Conservation (phyloP, 208 protist genomes). For the Crithidia mellificae region DNA sequence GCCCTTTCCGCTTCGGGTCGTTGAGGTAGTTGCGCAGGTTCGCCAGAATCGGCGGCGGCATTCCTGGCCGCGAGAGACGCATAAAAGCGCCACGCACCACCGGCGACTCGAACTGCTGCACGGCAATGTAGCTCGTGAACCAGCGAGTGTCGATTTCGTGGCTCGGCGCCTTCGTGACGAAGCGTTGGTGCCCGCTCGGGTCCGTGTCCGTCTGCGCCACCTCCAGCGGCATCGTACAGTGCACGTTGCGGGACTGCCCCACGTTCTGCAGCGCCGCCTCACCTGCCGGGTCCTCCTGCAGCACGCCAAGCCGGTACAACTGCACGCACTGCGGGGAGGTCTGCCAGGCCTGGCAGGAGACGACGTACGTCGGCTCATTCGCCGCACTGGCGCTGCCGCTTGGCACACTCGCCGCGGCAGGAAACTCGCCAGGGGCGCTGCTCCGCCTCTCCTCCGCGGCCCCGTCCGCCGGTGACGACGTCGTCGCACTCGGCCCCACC, state of each 20-base stretch:
- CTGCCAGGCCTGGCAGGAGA: conserved; percentile 88
- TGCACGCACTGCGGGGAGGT: conserved; percentile 84
- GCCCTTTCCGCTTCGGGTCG: conserved; percentile 66
- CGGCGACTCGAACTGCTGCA: conserved; percentile 79
- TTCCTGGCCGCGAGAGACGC: conserved; percentile 78
- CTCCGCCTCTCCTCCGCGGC: neutral
- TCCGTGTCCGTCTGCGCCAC: conserved; percentile 78
- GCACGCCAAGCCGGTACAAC: conserved; percentile 72
- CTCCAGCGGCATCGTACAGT: conserved; percentile 66
- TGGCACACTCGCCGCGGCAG: neutral
- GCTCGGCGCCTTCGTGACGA: conserved; percentile 70
- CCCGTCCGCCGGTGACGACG: conserved; percentile 3
- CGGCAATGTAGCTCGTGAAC: conserved; percentile 89
- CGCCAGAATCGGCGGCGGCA: conserved; percentile 63
- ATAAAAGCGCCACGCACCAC: conserved; percentile 86
- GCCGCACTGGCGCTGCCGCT: neutral
- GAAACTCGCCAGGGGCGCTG: conserved; percentile 16
- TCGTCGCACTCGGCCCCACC: conserved; percentile 48
- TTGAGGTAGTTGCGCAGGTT: conserved; percentile 82
- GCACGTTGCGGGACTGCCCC: conserved; percentile 44
- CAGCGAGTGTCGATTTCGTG: conserved; percentile 79
- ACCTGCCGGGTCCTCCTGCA: conserved; percentile 47
- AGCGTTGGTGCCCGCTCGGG: conserved; percentile 54
- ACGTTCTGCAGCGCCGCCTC: conserved; percentile 26
- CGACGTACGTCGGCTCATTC: conserved; percentile 12